Evolutionary conservation across 106 monocot genomes (phyloP), one percentile per base, ranked within the genome.

Genomic region (Alisma plantagoaquatica): DNA sequence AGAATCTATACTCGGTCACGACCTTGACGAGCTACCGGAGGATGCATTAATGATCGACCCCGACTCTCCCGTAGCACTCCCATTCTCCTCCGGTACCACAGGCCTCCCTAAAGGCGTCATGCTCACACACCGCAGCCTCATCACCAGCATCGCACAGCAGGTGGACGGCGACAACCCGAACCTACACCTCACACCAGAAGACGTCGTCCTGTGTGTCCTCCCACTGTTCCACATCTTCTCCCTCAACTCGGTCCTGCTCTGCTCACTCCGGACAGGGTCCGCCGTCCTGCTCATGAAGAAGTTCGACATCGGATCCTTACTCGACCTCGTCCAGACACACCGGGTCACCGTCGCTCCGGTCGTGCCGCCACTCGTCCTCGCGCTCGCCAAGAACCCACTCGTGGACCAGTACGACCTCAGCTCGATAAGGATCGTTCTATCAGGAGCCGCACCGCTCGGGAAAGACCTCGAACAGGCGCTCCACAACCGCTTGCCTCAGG

Each of bases 91-190:
- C 15, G 94, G 94, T 3, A 94, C 94, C 11, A 94, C 87, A 12
- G 94, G 87, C 6, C 51, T 88, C 27, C 94, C 94, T 1, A 94
- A 94, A 43, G 87, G 94, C 0, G 94, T 94, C 41, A 64, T 81
- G 15, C 54, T 94, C 27, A 94, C 94, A 0, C 94, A 88, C 77
- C 41, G 49, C 59, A 80, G 75, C 53, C 18, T 88, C 20, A 45
- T 84, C 9, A 70, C 87, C 0, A 73, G 75, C 57, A 45, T 94
- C 1, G 80, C 88, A 8, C 94, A 94, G 70, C 94, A 84, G 49
- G 94, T 94, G 14, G 94, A 94, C 50, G 94, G 94, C 10, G 94
- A 81, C 23, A 94, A 94, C 58, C 94, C 94, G 1, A 87, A 94
- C 67, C 64, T 94, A 2, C 48, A 73, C 57, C 28, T 94, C 30